Conservation (phyloP, 1,284 basidiomycete species). For the Sporisorium exsertum region DNA sequence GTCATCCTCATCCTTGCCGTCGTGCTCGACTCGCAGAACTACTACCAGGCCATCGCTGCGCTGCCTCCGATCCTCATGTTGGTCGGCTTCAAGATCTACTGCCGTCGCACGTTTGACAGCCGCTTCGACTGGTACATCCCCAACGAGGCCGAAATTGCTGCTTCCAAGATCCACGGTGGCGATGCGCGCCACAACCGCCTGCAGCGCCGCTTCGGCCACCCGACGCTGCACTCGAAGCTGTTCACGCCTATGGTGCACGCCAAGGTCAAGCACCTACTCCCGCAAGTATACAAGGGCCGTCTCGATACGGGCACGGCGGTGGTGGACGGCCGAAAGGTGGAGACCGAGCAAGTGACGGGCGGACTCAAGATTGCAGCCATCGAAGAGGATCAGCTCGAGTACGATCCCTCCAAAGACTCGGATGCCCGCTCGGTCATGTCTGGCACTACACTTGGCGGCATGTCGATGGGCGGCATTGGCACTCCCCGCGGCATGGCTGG, state of each 20-base stretch:
- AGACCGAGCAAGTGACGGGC: constrained; percentile 53
- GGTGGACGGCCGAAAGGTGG: constrained; percentile 58
- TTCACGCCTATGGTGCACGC: constrained; percentile 66
- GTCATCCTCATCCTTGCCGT: constrained; percentile 62
- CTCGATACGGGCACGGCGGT: constrained; percentile 44
- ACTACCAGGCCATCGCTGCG: constrained; percentile 59
- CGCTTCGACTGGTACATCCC: constrained; percentile 67
- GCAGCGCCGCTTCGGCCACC: constrained; percentile 67
- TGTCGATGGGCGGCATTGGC: constrained; percentile 32
- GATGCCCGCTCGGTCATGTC: constrained; percentile 62
- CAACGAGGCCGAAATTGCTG: constrained; percentile 57
- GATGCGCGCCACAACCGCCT: constrained; percentile 62
- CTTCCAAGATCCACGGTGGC: constrained; percentile 52
- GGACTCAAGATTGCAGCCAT: constrained; percentile 64
- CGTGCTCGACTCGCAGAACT: constrained; percentile 51
- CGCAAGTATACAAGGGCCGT: constrained; percentile 61
- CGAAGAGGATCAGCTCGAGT: constrained; percentile 64
- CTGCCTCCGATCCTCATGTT: constrained; percentile 63
- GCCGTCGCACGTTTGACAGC: constrained; percentile 57
- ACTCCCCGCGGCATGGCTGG: constrained; percentile 30
- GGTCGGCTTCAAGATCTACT: constrained; percentile 64
- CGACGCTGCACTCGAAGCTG: constrained; percentile 62
- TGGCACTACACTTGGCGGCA: constrained; percentile 58
- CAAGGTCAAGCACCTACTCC: constrained; percentile 58
- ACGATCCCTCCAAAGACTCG: constrained; percentile 60